Evolutionary conservation across 805 yeast genomes (phyloP), one percentile per base, ranked within the genome.

Genomic region (Starmerella tilneyi): DNA sequence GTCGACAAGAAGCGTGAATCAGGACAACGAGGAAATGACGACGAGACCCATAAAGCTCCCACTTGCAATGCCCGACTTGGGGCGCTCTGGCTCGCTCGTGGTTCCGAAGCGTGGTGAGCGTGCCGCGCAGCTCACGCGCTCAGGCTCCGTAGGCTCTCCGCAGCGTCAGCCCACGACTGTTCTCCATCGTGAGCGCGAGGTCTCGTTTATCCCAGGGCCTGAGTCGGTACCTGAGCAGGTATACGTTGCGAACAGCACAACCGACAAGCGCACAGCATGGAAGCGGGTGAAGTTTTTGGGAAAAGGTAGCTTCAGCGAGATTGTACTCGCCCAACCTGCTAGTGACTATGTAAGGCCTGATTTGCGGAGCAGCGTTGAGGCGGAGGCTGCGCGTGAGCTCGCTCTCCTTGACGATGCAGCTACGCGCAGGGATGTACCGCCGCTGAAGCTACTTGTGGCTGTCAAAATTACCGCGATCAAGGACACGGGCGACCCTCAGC

Each of bases 391-490:
- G 6, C n/a, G 5, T 2, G 54, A 51, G 31, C 35, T 50, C 2
- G 13, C 15, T 15, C 20, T 17, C n/a, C 24, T 45, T 4, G 48
- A 45, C 4, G 41, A 24, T 3, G 30, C 31, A 5, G 31, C 28
- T 26, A 21, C n/a, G 20, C 28, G 8, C 9, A 24, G 11, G 19
- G n/a, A 16, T 16, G 5, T 13, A 4, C 23, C 16, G 20, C 5
- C 41, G 3, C 15, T 17, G 6, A 54, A 53, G 17, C 56, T 49
- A 16, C 57, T 60, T 21, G 79, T 79, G 4, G 96, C 96, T 0
- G 72, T 89, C 29, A 89, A 89, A 60, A 73, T 83, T 35, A 69
- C 77, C 5, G 63, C 63, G 15, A 63, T 74, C 32, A 68, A 69
- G 1, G 56, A 65, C 36, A 63, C 73, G 3, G 59, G 71, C 11